Evolutionary conservation across 2,329 filamentous ascomycete genomes (phyloP), one percentile per base, ranked within the genome.

Genomic region (Bertia moriformis): DNA sequence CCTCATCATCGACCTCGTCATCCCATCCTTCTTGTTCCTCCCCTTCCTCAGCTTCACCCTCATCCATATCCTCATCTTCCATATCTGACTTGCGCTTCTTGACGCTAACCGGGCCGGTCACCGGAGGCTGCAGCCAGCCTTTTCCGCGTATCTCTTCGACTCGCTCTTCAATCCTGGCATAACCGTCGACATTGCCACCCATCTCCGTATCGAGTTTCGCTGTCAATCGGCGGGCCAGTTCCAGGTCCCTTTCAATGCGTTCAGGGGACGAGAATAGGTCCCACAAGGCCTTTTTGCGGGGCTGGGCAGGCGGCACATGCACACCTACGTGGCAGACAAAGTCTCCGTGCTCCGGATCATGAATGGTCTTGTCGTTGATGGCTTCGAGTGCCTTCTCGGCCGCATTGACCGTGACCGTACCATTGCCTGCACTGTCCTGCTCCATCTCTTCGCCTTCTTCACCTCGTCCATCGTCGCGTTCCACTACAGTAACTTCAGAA

Each of bases 291-390:
- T 96, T 96, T 67, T 94, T 95, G 40, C 89, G 72, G 2, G 87
- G 84, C 41, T 86, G 78, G 27, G 72, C 71, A 2, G 89, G 87
- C 3, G 91, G 88, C 44, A 87, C 87, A 59, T 98, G 91, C 17
- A 98, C 83, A 43, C 91, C 91, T 38, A 96, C 91, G 52, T 98
- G 91, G 54, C 91, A 95, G 19, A 89, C 89, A 56, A 98, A 98
- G 55, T 98, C 91, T 30, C 91, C 91, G 39, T 89, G 82, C 37
- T 83, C 78, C 47, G 93, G 82, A 53, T 98, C 91, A 51, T 93
- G 86, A 44, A 98, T 93, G 0, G 87, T 94, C 65, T 98, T 96
- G 48, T 88, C 86, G 51, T 98, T 96, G 49, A 98, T 81, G n/a
- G 87, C 85, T 44, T 91, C 86, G 0, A 95, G 70, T 1, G 89